phyloP scores from a whole-genome alignment of 164 flowering plant genomes.

The Saururus chinensis region DNA sequence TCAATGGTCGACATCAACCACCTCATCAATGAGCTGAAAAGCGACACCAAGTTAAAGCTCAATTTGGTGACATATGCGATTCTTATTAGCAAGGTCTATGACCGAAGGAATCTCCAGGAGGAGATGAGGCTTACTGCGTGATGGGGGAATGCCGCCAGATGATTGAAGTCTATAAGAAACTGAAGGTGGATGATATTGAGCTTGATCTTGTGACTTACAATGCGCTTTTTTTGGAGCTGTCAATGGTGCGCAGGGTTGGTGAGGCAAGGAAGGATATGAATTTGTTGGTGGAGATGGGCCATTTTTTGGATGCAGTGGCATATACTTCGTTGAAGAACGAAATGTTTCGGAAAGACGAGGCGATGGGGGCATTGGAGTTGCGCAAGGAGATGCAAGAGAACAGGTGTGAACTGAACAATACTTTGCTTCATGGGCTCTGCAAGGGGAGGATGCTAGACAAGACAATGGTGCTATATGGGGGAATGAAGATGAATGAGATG shows the following conservation, averaged over 20 bases:
- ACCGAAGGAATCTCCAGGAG: slow-evolving; percentile 64
- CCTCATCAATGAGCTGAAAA: slow-evolving; percentile 45
- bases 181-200: slow-evolving; percentile 70
- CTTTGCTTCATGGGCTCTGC: slow-evolving; percentile 79
- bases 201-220: slow-evolving; percentile 79
- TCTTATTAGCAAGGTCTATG: slow-evolving; percentile 78
- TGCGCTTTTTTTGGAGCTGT: slow-evolving; percentile 78
- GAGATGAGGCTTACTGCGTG: slow-evolving; percentile 55
- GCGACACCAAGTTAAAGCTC: slow-evolving; percentile 32
- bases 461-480: slow-evolving; percentile 45
- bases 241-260: slow-evolving; percentile 60
- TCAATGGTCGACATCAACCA: slow-evolving; percentile 38
- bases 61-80: slow-evolving; percentile 79
- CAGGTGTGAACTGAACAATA: slow-evolving; percentile 70
- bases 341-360: slow-evolving; percentile 73
- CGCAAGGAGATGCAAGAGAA: slow-evolving; percentile 64
- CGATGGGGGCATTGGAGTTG: slow-evolving; percentile 52
- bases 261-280: slow-evolving; percentile 55
- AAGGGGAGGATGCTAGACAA: slow-evolving; percentile 54
- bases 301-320: slow-evolving; percentile 65
- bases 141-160: slow-evolving; percentile 52
- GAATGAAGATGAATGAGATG: slow-evolving; percentile 50
- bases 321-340: slow-evolving; percentile 93
- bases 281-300: slow-evolving; percentile 63
- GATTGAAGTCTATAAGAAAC: slow-evolving; percentile 56